Percentiles rank a stretch among this genome's conserved stretches.
Conservation (phyloP, 495 filamentous ascomycete genomes). For the Xylona heveae region DNA sequence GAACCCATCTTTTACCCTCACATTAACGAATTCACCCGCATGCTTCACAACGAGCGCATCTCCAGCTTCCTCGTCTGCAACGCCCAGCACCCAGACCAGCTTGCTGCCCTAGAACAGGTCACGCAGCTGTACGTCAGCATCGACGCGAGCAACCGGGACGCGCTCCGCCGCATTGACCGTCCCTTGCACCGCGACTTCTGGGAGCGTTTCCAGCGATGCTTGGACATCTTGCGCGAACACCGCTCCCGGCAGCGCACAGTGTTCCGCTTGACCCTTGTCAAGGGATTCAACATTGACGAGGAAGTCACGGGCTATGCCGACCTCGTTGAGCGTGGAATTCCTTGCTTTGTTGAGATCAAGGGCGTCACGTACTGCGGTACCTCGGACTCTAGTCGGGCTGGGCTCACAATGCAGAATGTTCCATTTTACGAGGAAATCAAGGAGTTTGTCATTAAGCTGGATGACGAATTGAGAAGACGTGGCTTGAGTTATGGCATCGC, state of each 20-base stretch:
- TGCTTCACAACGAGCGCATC: constrained; percentile 71
- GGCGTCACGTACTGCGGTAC: constrained; percentile 95
- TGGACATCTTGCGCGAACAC: constrained; percentile 72
- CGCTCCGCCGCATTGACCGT: constrained; percentile 65
- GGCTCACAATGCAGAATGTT: constrained; percentile 86
- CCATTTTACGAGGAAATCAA: constrained; percentile 81
- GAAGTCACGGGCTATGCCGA: constrained; percentile 81
- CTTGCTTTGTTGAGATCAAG: constrained; percentile 86
- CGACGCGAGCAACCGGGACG: constrained; percentile 81
- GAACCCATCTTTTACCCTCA: constrained; percentile 96
- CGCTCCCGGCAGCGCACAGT: constrained; percentile 74
- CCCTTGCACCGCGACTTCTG: constrained; percentile 92
- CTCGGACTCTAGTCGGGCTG: constrained; percentile 53
- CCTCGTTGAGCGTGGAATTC: constrained; percentile 62
- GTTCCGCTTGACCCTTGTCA: constrained; percentile 86
- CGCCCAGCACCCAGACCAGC: constrained; percentile 88
- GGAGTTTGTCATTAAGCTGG: constrained; percentile 55
- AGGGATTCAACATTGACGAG: constrained; percentile 89
- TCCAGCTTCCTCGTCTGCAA: constrained; percentile 94
- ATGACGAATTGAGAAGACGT: constrained; percentile 37
- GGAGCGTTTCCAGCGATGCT: constrained; percentile 78
- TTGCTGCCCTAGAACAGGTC: constrained; percentile 57
- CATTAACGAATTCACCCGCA: constrained; percentile 71
- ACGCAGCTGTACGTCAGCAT: constrained; percentile 94
- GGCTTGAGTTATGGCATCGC: constrained; percentile 74